These are phyloP conservation scores for Adansonia madagascariensis DNA, from an alignment of 441 rosid genomes.

Conservation along the genomic window DNA sequence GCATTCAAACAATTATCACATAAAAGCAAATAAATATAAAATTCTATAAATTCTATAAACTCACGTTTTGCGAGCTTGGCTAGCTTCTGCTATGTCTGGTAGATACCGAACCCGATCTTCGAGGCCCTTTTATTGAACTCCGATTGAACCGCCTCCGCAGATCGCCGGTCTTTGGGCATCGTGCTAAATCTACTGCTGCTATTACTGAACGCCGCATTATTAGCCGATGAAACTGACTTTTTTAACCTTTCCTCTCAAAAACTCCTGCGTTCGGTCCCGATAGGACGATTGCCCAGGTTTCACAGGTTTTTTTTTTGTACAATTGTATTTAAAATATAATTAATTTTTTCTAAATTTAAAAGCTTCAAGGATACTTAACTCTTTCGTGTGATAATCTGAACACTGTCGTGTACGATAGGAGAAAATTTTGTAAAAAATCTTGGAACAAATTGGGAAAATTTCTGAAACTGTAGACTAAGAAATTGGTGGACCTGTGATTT, in stretches of 20 bases:
- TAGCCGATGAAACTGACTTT: constrained; percentile 44
- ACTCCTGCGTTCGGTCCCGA: constrained; percentile 67
- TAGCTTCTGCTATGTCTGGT: constrained; percentile 70
- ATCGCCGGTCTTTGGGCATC: constrained; percentile 55
- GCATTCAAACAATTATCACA: neutral
- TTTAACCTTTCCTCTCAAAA: constrained; percentile 47
- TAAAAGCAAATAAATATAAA: neutral
- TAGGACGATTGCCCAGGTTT: constrained; percentile 55
- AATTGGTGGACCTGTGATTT: neutral
- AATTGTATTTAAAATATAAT: neutral
- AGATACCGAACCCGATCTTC: constrained; percentile 59
- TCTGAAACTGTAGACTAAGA: neutral
- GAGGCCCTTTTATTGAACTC: constrained; percentile 64
- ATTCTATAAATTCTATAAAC: neutral
- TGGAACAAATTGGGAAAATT: neutral
- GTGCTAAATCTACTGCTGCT: constrained; percentile 34
- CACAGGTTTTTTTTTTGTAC: constrained; percentile 39
- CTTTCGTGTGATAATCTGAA: neutral
- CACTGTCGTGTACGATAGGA: neutral
- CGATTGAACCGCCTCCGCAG: constrained; percentile 47
- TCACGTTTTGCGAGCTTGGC: constrained; percentile 48
- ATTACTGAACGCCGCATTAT: constrained; percentile 36
- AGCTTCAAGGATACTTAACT: neutral
- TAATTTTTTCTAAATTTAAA: neutral
- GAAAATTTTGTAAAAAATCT: neutral